These are phyloP conservation scores for Syncephalastrum racemosum DNA, from an alignment of 371 early-diverging fungal species.

Conservation along the genomic window DNA sequence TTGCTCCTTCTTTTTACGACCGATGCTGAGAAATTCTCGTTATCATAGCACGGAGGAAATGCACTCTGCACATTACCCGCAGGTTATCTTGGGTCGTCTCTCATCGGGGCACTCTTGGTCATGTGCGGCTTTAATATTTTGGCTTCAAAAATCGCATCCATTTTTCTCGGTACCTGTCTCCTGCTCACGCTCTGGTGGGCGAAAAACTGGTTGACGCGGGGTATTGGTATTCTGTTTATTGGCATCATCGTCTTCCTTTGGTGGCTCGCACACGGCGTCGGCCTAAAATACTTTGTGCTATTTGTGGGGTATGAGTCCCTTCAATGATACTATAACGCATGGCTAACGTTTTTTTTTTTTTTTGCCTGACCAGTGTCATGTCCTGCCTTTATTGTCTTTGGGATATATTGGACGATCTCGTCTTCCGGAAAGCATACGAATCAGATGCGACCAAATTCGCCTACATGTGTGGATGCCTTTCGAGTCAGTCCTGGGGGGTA, in stretches of 20 bases:
- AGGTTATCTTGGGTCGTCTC: slow-evolving; percentile 75
- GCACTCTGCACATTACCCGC: slow-evolving; percentile 78
- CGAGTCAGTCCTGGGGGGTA: slow-evolving; percentile 84
- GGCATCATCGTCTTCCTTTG: slow-evolving; percentile 82
- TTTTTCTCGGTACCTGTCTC: slow-evolving; percentile 77
- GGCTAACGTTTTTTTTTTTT: not conserved
- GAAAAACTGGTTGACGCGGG: slow-evolving; percentile 83
- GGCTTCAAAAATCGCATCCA: slow-evolving; percentile 84
- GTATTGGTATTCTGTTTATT: slow-evolving; percentile 79
- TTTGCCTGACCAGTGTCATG: slow-evolving; percentile 68
- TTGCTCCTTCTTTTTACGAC: too few relatives aligned
- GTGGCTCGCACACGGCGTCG: slow-evolving; percentile 74
- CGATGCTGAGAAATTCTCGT: too few relatives aligned
- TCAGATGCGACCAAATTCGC: slow-evolving; percentile 93
- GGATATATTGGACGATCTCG: slow-evolving; percentile 94
- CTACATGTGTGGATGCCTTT: slow-evolving; percentile 74
- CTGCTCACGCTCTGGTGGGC: slow-evolving; percentile 83
- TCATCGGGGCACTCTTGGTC: slow-evolving; percentile 86
- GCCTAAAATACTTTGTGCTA: slow-evolving; percentile 83
- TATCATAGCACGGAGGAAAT: slow-evolving; percentile 62
- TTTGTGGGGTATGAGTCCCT: slow-evolving; percentile 85
- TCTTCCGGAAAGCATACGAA: slow-evolving; percentile 86
- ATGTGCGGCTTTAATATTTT: slow-evolving; percentile 86
- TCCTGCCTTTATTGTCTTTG: slow-evolving; percentile 86
- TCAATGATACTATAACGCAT: not conserved